These are phyloP conservation scores for Lactarius deliciosus DNA, from an alignment of 768 basidiomycete species.

Conservation along the genomic window DNA sequence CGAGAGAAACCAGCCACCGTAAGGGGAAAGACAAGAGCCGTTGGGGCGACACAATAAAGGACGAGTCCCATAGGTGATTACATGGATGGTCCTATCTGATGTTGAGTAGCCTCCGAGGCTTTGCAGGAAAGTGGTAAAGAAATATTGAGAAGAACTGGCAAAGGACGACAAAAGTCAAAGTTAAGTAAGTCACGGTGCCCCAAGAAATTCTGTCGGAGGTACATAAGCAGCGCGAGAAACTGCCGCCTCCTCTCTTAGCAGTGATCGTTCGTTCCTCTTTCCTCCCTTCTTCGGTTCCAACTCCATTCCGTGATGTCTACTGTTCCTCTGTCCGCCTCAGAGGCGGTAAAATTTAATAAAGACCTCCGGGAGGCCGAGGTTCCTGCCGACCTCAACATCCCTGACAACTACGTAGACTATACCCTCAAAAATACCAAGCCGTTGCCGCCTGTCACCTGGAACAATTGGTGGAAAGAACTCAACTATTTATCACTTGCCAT, in stretches of 20 bases:
- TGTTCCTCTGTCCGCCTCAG: slow-evolving; percentile 31
- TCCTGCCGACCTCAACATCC: slow-evolving; percentile 43
- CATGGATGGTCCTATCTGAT: background rate
- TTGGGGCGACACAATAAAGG: background rate
- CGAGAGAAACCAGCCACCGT: background rate
- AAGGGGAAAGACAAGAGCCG: background rate
- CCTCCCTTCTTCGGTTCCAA: slow-evolving; percentile 24
- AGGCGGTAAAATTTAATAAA: slow-evolving; percentile 30
- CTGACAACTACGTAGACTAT: slow-evolving; percentile 58
- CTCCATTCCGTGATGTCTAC: slow-evolving; percentile 35
- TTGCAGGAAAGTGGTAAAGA: background rate
- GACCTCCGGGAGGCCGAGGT: slow-evolving; percentile 31
- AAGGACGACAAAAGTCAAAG: background rate
- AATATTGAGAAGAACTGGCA: background rate
- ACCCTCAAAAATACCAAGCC: slow-evolving; percentile 51
- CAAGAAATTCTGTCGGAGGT: slow-evolving; percentile 2
- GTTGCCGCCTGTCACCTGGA: slow-evolving; percentile 48
- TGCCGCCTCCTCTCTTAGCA: background rate
- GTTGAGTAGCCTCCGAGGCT: background rate
- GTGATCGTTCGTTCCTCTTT: slow-evolving; percentile 6
- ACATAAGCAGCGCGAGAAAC: slow-evolving; percentile 22
- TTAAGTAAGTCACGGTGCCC: background rate
- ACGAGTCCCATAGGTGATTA: background rate
- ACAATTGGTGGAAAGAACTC: slow-evolving; percentile 54
- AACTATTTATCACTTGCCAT: slow-evolving; percentile 77